These are phyloP conservation scores for Vitis riparia DNA, from an alignment of 164 flowering plant species.

Conservation along the genomic window DNA sequence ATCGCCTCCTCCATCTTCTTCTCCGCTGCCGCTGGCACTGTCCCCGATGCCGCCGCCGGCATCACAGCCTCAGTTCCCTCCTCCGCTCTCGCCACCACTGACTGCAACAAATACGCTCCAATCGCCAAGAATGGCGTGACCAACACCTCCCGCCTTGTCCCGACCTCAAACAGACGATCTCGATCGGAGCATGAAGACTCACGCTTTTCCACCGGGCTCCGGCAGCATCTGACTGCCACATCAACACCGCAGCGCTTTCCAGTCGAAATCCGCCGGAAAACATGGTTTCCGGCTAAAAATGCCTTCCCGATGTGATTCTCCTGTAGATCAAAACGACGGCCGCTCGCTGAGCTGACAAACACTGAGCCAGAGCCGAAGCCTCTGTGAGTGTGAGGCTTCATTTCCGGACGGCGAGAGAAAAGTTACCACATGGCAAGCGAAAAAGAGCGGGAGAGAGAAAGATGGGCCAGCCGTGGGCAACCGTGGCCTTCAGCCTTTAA, in stretches of 20 bases:
- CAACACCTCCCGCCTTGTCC: constrained; percentile 48
- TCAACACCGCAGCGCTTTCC: neutral
- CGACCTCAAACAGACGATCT: neutral
- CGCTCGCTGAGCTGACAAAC: neutral
- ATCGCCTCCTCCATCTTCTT: constrained; percentile 47
- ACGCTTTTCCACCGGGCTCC: constrained; percentile 8
- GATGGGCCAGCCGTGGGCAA: neutral
- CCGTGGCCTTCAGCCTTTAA: too few species aligned
- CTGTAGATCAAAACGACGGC: neutral
- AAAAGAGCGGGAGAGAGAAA: too few species aligned
- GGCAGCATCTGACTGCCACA: constrained; percentile 16
- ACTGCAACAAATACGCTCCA: constrained; percentile 49
- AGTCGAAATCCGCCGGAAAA: constrained; percentile 10
- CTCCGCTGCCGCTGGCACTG: constrained; percentile 19
- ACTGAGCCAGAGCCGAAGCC: constrained; percentile 7
- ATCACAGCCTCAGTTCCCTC: constrained; percentile 31
- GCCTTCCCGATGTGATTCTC: neutral
- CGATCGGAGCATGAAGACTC: constrained; percentile 5
- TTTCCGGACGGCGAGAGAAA: constrained; percentile 13
- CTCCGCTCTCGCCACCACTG: constrained; percentile 61
- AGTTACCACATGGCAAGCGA: too few species aligned
- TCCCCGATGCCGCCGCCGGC: constrained; percentile 12
- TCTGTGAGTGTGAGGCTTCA: constrained; percentile 22
- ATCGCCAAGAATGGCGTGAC: constrained; percentile 54
- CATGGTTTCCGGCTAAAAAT: neutral